Conservation (phyloP, 176 grass and related monocot genomes). For the Chrysopogon serrulatus region DNA sequence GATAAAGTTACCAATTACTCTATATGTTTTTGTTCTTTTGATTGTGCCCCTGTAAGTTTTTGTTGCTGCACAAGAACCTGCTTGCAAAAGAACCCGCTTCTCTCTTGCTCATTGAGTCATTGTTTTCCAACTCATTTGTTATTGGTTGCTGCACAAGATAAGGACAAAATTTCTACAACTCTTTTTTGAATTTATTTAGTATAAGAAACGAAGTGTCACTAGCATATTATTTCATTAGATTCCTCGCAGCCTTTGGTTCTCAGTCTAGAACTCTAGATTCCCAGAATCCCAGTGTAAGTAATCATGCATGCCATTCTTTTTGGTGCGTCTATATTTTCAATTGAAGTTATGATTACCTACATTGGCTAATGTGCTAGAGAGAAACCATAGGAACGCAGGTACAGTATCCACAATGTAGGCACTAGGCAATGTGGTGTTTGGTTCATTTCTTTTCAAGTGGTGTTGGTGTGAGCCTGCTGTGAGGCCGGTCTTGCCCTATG, state of each 20-base stretch:
- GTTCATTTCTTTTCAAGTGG: neutral
- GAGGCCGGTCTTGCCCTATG: neutral
- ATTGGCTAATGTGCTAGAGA: neutral
- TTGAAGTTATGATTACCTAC: neutral
- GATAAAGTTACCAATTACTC: too few species aligned
- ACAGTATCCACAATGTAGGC: neutral
- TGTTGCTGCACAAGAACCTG: neutral
- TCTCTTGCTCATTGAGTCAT: neutral
- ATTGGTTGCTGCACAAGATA: neutral
- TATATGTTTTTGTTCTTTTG: neutral
- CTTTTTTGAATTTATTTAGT: neutral
- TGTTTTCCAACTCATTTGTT: neutral
- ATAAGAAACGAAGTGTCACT: neutral
- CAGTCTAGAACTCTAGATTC: neutral
- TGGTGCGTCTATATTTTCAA: neutral
- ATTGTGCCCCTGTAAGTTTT: neutral
- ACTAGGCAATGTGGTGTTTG: neutral
- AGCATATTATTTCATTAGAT: constrained; percentile 23
- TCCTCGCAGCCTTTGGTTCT: constrained; percentile 27
- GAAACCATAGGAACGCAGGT: neutral
- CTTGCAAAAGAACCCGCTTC: too few species aligned
- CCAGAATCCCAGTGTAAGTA: neutral
- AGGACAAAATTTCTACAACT: neutral
- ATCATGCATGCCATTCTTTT: neutral
- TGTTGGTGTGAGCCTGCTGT: neutral